A percentile compares a stretch with the other conserved stretches of the same genome.
These are phyloP conservation scores for Zymoseptoria brevis DNA, from an alignment of 2,329 filamentous ascomycete species.

Conservation along the genomic window DNA sequence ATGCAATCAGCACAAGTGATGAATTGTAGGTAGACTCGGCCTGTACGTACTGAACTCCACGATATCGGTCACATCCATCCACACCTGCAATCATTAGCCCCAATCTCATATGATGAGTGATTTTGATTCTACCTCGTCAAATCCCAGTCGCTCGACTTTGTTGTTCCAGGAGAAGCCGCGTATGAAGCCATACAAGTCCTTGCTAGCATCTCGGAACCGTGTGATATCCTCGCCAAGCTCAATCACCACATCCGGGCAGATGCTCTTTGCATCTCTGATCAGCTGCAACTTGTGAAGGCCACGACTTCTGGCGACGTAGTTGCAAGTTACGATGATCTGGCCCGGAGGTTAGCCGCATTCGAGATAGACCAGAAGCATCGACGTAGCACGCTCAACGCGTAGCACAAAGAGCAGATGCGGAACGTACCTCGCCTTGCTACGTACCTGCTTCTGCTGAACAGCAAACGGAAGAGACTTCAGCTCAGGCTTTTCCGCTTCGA, in stretches of 20 bases:
- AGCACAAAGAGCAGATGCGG: background rate
- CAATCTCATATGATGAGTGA: background rate
- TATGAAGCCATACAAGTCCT: slow-evolving; percentile 67
- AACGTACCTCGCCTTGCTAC: background rate
- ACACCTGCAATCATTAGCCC: slow-evolving; percentile 39
- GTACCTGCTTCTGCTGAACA: slow-evolving; percentile 86
- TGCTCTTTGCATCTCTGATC: slow-evolving; percentile 67
- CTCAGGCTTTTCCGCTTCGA: slow-evolving; percentile 70
- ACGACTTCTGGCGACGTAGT: slow-evolving; percentile 75
- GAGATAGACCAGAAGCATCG: background rate
- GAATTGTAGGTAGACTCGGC: background rate
- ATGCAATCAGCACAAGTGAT: background rate
- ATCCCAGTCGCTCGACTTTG: slow-evolving; percentile 72
- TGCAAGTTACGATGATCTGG: slow-evolving; percentile 65
- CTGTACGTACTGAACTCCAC: slow-evolving; percentile 61
- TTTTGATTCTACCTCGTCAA: slow-evolving; percentile 63
- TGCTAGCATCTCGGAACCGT: slow-evolving; percentile 78
- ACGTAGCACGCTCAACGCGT: background rate
- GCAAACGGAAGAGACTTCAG: slow-evolving; percentile 69
- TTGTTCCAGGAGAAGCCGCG: slow-evolving; percentile 67
- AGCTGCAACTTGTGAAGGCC: slow-evolving; percentile 74
- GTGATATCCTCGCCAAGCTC: slow-evolving; percentile 81
- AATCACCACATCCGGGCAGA: slow-evolving; percentile 78
- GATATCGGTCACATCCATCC: slow-evolving; percentile 77
- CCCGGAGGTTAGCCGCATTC: background rate